Percentiles rank a stretch among this genome's conserved stretches.
These are phyloP conservation scores for Hypoxylon sp. DNA, from an alignment of 2,329 filamentous ascomycete species.

Conservation along the genomic window DNA sequence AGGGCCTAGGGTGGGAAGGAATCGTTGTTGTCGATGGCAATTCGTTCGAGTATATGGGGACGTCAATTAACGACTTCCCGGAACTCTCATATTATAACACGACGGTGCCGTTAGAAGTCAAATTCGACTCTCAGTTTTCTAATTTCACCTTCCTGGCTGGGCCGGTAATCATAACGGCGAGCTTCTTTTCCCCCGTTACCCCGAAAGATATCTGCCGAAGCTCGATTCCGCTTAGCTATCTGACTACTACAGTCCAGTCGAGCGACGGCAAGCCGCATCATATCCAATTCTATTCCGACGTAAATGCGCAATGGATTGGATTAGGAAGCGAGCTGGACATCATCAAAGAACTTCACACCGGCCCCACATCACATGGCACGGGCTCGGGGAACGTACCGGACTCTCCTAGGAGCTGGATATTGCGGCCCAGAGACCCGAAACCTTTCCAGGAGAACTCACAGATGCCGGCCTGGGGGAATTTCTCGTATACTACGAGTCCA, in stretches of 20 bases:
- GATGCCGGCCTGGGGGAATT: conserved; percentile 75
- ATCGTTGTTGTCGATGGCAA: conserved; percentile 58
- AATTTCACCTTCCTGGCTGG: conserved; percentile 58
- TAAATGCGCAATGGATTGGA: conserved; percentile 83
- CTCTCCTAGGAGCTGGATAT: conserved; percentile 70
- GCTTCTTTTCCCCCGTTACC: conserved; percentile 79
- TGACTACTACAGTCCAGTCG: conserved; percentile 76
- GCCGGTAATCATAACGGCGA: conserved; percentile 56
- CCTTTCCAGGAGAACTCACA: conserved; percentile 72
- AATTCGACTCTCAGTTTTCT: conserved; percentile 60
- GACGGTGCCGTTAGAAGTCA: conserved; percentile 54
- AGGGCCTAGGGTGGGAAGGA: conserved; percentile 59
- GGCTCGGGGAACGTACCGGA: conserved; percentile 60
- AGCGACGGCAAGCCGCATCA: conserved; percentile 59
- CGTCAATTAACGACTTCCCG: conserved; percentile 57
- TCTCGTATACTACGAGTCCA: conserved; percentile 69
- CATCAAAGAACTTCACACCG: conserved; percentile 71
- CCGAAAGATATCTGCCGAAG: conserved; percentile 82
- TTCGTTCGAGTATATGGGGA: conserved; percentile 59
- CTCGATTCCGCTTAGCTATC: conserved; percentile 81
- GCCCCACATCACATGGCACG: conserved; percentile 50
- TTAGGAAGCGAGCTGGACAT: conserved; percentile 74
- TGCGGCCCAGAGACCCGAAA: conserved; percentile 77
- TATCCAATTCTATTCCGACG: conserved; percentile 72
- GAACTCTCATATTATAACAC: conserved; percentile 51